A percentile compares a stretch with the other conserved stretches of the same genome.
Evolutionary conservation across 352 stramenopile genomes (phyloP).

Genomic region (Pilasporangium apinafurcum): DNA sequence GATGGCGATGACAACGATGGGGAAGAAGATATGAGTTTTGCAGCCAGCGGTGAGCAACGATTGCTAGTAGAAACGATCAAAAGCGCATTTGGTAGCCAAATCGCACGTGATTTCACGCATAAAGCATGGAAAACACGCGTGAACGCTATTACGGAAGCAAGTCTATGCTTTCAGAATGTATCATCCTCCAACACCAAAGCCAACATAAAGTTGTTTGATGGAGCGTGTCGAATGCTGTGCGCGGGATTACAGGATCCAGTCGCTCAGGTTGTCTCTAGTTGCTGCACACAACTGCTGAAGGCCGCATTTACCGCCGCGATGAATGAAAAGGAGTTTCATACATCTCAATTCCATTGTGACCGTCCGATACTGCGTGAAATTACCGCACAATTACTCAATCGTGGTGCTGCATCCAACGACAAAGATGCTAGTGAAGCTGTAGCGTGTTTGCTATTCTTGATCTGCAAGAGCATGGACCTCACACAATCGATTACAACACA

Average conservation of each 20-base stretch:
- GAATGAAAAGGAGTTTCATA: conserved; percentile 56
- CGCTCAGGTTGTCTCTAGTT: conserved; percentile 53
- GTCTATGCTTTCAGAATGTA: conserved; percentile 36
- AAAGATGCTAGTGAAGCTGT: conserved; percentile 77
- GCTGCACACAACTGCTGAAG: conserved; percentile 56
- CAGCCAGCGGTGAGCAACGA: conserved; percentile 1
- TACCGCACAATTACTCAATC: conserved; percentile 26
- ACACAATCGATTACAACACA: conserved; percentile 48
- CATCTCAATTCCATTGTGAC: conserved; percentile 38
- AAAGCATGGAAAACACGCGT: conserved; percentile 60
- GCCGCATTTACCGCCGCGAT: conserved; percentile 52
- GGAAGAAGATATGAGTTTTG: conserved; percentile 32
- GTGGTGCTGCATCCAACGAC: conserved; percentile 62
- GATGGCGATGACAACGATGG: conserved; percentile 19
- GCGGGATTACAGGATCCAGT: conserved; percentile 52
- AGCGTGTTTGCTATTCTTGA: conserved; percentile 66
- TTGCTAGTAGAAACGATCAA: conserved; percentile 19
- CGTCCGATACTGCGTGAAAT: conserved; percentile 45
- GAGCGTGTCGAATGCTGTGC: conserved; percentile 53
- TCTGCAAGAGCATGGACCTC: conserved; percentile 74
- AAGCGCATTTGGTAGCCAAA: conserved; percentile 43
- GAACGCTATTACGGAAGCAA: conserved; percentile 45
- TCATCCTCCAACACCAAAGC: conserved; percentile 25
- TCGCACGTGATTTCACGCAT: conserved; percentile 37
- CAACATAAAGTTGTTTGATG: conserved; percentile 51